Conservation (phyloP, 148 eudicot species). For the Vaccinium vitisidaea region DNA sequence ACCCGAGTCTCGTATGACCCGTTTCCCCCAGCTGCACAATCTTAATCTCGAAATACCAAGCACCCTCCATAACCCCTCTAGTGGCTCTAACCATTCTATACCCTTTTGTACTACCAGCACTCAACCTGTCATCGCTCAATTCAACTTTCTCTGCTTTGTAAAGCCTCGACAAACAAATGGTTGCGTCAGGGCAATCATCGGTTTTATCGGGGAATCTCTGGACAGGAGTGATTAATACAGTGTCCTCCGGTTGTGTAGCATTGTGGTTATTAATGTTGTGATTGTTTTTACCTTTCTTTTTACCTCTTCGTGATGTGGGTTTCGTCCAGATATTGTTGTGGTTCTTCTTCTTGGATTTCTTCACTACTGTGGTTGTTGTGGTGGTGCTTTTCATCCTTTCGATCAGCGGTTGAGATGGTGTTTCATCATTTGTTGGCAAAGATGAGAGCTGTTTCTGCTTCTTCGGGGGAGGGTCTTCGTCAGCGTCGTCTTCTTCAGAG, state of each 20-base stretch:
- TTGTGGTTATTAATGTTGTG: neutral
- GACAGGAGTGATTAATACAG: conserved; percentile 58
- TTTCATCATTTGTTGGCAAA: conserved; percentile 19
- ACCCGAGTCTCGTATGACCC: conserved; percentile 90
- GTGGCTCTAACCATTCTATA: conserved; percentile 99
- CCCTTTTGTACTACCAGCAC: conserved; percentile 83
- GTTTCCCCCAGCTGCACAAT: conserved; percentile 73
- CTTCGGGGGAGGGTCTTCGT: conserved; percentile 30
- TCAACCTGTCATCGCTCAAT: conserved; percentile 76
- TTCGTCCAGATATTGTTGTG: conserved; percentile 62
- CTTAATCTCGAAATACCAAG: conserved; percentile 92
- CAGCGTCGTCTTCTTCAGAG: conserved; percentile 24
- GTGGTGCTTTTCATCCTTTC: conserved; percentile 28
- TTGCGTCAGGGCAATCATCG: conserved; percentile 59
- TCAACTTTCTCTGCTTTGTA: conserved; percentile 96
- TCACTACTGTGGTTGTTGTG: neutral
- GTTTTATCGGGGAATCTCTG: conserved; percentile 71
- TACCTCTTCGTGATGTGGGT: conserved; percentile 56
- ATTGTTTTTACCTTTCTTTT: conserved; percentile 48
- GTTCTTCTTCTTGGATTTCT: conserved; percentile 50
- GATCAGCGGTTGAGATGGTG: conserved; percentile 7
- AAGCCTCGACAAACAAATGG: conserved; percentile 70
- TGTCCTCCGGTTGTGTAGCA: conserved; percentile 35
- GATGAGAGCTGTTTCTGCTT: conserved; percentile 36
- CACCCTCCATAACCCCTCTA: conserved; percentile 76